Evolutionary conservation across 768 basidiomycete species (phyloP).

Genomic region (Amanita pallidorosea): DNA sequence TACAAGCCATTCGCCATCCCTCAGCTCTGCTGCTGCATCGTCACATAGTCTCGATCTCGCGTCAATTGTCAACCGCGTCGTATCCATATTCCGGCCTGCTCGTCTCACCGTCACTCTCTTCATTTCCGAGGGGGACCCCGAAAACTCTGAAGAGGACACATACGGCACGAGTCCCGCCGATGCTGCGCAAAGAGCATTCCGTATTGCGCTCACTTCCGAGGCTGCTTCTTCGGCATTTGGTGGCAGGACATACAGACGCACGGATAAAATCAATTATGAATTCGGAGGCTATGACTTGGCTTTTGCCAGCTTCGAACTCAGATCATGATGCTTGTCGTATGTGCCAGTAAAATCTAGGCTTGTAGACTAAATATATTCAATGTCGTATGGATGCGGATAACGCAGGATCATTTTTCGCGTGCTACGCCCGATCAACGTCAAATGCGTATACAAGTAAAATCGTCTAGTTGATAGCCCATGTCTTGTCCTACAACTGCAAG

Average conservation of each 20-base stretch:
- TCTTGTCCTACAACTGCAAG: too few species aligned
- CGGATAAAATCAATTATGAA: constrained; percentile 98
- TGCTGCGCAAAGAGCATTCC: constrained; percentile 66
- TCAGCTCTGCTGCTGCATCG: constrained; percentile 17
- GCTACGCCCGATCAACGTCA: too few species aligned
- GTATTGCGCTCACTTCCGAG: constrained; percentile 41
- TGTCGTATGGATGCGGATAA: not conserved
- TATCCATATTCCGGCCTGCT: constrained; percentile 86
- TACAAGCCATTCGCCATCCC: not conserved
- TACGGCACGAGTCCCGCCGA: constrained; percentile 47
- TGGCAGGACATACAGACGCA: constrained; percentile 52
- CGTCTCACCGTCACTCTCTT: constrained; percentile 83
- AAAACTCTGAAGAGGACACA: constrained; percentile 35
- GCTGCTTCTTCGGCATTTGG: not conserved
- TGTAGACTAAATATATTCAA: not conserved
- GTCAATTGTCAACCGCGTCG: constrained; percentile 79
- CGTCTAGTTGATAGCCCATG: too few species aligned
- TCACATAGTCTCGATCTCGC: constrained; percentile 56
- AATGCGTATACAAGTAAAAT: too few species aligned
- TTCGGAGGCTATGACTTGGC: constrained; percentile 89
- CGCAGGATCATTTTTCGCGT: too few species aligned
- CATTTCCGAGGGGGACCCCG: constrained; percentile 51
- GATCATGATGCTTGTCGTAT: not conserved
- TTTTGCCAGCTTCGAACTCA: constrained; percentile 73
- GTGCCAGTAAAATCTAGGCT: too few species aligned